A percentile compares a stretch with the other conserved stretches of the same genome.
phyloP scores from a whole-genome alignment of 768 basidiomycete species.

The Lactifluus hygrophoroides region DNA sequence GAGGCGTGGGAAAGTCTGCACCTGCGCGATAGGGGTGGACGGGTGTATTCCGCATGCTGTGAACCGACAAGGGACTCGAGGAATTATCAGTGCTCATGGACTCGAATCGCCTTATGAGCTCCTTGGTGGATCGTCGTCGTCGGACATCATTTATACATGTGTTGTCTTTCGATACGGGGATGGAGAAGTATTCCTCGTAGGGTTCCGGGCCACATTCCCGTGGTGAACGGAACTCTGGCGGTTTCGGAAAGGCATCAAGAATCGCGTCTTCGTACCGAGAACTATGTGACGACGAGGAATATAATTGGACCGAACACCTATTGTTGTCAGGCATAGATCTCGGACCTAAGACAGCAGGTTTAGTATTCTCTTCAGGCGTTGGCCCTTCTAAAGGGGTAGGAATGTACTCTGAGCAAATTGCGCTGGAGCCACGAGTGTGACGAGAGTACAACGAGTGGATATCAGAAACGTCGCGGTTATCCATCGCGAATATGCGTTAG shows the following conservation, averaged over 20 bases:
- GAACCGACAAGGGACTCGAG: neutral
- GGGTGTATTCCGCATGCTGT: constrained; percentile 15
- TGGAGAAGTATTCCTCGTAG: constrained; percentile 19
- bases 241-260: constrained; percentile 4
- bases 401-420: neutral
- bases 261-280: constrained; percentile 4
- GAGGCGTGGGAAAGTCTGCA: constrained; percentile 19
- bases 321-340: constrained; percentile 9
- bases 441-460: constrained; percentile 19
- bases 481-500: neutral
- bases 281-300: constrained; percentile 1
- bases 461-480: constrained; percentile 18
- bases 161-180: neutral
- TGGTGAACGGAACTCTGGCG: constrained; percentile 16
- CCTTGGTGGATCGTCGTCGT: constrained; percentile 34
- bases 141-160: neutral
- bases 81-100: constrained; percentile 27
- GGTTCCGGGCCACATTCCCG: constrained; percentile 16
- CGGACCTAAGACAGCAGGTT: constrained; percentile 1
- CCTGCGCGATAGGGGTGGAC: constrained; percentile 15
- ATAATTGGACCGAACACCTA: constrained; percentile 1
- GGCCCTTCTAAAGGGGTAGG: constrained; percentile 13
- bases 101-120: constrained; percentile 47
- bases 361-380: neutral
- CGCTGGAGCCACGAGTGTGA: constrained; percentile 1